Evolutionary conservation across 2,329 filamentous ascomycete species (phyloP), one percentile per base, ranked within the genome.

Genomic region (Leptographium procerum): DNA sequence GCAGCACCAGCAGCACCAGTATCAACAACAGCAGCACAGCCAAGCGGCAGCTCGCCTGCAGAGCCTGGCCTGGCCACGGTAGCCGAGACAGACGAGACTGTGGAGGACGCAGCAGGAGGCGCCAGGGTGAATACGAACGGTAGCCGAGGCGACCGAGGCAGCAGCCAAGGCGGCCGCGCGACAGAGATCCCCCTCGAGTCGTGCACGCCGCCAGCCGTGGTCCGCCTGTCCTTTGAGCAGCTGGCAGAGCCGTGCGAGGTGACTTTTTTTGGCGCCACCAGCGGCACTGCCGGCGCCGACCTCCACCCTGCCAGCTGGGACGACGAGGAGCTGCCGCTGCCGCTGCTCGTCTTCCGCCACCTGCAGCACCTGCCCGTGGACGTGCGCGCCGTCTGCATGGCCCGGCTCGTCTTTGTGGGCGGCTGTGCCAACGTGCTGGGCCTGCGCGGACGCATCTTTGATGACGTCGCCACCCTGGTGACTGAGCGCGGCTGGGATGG

Each of bases 401-500:
- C 91, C 1, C 87, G 92, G 45, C 88, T 97, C 52, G 77, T 96
- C 19, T 88, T 99, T 66, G 87, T 86, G 0, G 94, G 94, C 34
- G 90, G 90, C 2, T 87, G 87, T 53, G 84, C 90, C 7, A 81
- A 81, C 29, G 84, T 96, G 10, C 80, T 91, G 0, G 94, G 94
- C 1, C 73, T 99, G 29, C 90, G 89, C 63, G 77, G 80, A 28
- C 83, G 92, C 29, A 79, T 96, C 43, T 72, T 96, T 34, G 81
- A 87, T 59, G 91, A 97, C 65, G 72, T 97, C 1, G 78, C 80
- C 4, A 71, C 74, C 1, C 73, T 96, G 0, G 78, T 94, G 6
- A 75, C 84, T 19, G 74, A 78, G 51, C 77, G 84, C 61, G 88
- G 89, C 8, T 97, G 92, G 90, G 84, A 89, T 64, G 77, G 82